A percentile compares a stretch with the other conserved stretches of the same genome.
Evolutionary conservation across 257 asterid species (phyloP).

Genomic region (Capsicum chinense): DNA sequence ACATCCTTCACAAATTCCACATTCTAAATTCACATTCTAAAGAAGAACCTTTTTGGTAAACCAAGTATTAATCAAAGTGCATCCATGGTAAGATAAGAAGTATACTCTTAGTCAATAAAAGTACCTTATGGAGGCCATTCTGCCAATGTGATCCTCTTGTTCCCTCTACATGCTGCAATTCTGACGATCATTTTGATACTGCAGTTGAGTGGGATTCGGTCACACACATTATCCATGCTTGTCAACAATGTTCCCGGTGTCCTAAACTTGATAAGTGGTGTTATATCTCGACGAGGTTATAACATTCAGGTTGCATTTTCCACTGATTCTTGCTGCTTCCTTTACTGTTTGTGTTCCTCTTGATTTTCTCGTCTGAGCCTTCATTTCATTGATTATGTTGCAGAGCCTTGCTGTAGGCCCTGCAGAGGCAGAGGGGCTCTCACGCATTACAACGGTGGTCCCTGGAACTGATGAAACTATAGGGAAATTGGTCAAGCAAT

Average conservation of each 20-base stretch:
- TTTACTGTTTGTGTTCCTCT: background rate
- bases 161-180: constrained; percentile 21
- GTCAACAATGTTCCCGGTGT: constrained; percentile 81
- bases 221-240: constrained; percentile 81
- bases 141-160: background rate
- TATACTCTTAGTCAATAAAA: background rate
- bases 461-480: constrained; percentile 86
- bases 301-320: constrained; percentile 63
- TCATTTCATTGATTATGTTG: constrained; percentile 37
- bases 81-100: background rate
- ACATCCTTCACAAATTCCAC: background rate
- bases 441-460: constrained; percentile 90
- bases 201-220: constrained; percentile 79
- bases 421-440: constrained; percentile 76
- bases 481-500: constrained; percentile 72
- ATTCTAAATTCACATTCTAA: constrained; percentile 15
- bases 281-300: constrained; percentile 83
- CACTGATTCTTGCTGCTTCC: constrained; percentile 27
- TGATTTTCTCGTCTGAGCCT: constrained; percentile 13
- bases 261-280: constrained; percentile 82
- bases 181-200: constrained; percentile 34
- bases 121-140: constrained; percentile 24
- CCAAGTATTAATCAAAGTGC: constrained; percentile 22
- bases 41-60: background rate
- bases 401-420: constrained; percentile 97